Percentiles rank a stretch among this genome's conserved stretches.
Conservation (phyloP, 1,284 basidiomycete species). For the Agroathelia rolfsii region DNA sequence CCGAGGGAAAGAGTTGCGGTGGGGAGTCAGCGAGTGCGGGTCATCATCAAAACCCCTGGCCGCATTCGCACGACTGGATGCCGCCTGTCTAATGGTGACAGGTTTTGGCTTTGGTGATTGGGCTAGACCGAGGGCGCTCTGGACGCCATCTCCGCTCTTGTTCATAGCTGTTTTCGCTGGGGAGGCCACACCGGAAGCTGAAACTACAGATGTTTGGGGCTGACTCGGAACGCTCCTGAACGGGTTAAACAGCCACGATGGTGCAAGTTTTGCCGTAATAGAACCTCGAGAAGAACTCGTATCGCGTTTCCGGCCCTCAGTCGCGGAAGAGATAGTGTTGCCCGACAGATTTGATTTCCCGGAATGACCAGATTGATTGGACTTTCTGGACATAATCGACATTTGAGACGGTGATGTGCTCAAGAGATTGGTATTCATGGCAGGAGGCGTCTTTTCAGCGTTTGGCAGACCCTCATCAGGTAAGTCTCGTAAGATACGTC, state of each 20-base stretch:
- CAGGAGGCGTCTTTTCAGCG: conserved; percentile 23
- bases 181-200: conserved; percentile 31
- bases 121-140: conserved; percentile 14
- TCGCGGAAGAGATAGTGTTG: conserved; percentile 27
- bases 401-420: conserved; percentile 65
- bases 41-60: conserved; percentile 52
- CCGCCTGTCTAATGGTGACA: conserved; percentile 42
- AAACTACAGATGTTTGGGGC: conserved; percentile 45
- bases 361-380: conserved; percentile 33
- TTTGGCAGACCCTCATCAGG: conserved; percentile 30
- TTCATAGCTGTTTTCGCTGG: conserved; percentile 19
- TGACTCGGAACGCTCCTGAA: conserved; percentile 56
- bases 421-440: conserved; percentile 24
- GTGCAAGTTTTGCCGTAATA: conserved; percentile 50
- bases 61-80: conserved; percentile 29
- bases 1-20: conserved; percentile 33
- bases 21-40: conserved; percentile 27
- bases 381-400: conserved; percentile 49
- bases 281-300: conserved; percentile 27
- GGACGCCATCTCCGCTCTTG: conserved; percentile 4
- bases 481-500: conserved; percentile 34
- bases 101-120: conserved; percentile 32
- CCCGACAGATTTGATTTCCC: conserved; percentile 12
- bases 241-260: conserved; percentile 67
- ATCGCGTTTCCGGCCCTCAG: conserved; percentile 14